Base-by-base conservation (phyloP, 2,329 filamentous ascomycete species). In the Botrytis tulipae region DNA sequence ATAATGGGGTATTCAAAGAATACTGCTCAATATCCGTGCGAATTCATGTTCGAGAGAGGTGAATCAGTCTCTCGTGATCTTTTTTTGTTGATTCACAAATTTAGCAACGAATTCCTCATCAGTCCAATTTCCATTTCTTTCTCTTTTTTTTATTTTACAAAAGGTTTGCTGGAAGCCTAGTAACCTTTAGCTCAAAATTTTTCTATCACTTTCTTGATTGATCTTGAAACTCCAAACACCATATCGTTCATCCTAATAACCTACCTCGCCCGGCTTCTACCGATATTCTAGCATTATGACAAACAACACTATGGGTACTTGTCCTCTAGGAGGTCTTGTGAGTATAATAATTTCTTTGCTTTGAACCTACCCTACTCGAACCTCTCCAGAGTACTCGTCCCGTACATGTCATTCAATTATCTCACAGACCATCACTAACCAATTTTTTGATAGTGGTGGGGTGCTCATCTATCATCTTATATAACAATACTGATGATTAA, bases 241-340 rank as follows among this genome's bases (percentile, higher is more conserved):
- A 25, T 18, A 57, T 12, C 40, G 7, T 63, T 63, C 10, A 48
- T 71, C 59, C 4, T 5, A 20, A 20, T 8, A 62, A 4, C 54
- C 7, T 20, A n/a, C 20, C 40, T 1, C 29, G n/a, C 16, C 16
- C 18, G 4, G 12, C 9, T 37, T 25, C 29, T 4, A 29, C 3
- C 29, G 4, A 63, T 7, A 29, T 25, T 62, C 22, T 10, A 9
- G 16, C 22, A 40, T 10, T 51, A 71, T 71, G 69, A 32, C 42
- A 20, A 51, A 63, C 32, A 63, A 40, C n/a, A 40, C 59, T 16
- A 42, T 71, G 59, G 69, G 69, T 9, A 63, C 42, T 46, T 71
- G 69, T 48, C 69, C 59, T 22, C 37, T 63, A 10, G 69, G 69
- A 16, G 57, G 69, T n/a, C 57, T 71, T 7, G 48, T 68, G 14